Evolutionary conservation across 108 stramenopile species (phyloP).

Genomic region (Nitzschia palea): DNA sequence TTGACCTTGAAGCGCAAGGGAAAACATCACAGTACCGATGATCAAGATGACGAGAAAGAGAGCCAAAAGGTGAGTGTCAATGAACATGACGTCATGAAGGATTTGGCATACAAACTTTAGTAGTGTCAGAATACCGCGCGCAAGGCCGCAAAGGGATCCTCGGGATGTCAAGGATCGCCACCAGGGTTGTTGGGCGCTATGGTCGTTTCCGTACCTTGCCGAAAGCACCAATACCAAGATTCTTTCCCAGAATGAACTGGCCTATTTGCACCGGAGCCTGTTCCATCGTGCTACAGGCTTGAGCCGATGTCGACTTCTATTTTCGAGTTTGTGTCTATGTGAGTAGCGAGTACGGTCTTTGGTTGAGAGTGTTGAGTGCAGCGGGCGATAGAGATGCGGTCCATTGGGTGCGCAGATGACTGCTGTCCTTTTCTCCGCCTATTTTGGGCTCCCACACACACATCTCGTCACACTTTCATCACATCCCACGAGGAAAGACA

Average conservation of each 20-base stretch:
- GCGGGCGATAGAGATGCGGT: no score
- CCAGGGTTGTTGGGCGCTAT: not conserved
- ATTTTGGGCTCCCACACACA: no score
- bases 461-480: no score
- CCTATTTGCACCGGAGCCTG: conserved; percentile 94
- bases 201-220: conserved; percentile 79
- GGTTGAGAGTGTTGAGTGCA: no score
- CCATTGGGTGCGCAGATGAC: no score
- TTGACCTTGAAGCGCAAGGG: conserved; percentile 71
- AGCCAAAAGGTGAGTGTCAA: conserved; percentile 12
- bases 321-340: no score
- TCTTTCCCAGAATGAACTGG: conserved; percentile 97
- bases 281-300: conserved; percentile 53
- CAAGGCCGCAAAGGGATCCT: not conserved
- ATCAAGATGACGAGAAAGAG: not conserved
- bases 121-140: conserved; percentile 22
- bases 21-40: conserved; percentile 12
- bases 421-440: no score
- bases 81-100: conserved; percentile 32
- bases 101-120: conserved; percentile 25
- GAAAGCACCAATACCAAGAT: conserved; percentile 99
- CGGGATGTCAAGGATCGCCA: conserved; percentile 9
- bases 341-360: no score
- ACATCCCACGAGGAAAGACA: no score
- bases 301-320: not conserved